A percentile compares a stretch with the other conserved stretches of the same genome.
phyloP scores from a whole-genome alignment of 345 rosid species.

The Cochlearia excelsa region DNA sequence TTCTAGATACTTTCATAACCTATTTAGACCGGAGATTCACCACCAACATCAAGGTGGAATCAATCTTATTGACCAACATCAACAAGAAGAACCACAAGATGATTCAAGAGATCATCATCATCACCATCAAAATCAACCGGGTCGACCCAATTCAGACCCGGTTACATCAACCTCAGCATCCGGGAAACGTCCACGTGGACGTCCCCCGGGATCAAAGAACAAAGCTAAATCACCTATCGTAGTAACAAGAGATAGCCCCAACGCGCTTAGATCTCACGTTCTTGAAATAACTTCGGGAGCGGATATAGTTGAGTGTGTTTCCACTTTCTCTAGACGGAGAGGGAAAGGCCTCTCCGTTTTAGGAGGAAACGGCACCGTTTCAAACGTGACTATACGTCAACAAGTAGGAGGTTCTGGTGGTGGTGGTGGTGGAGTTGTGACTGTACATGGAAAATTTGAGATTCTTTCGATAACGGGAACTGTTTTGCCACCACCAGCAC shows the following conservation, averaged over 20 bases:
- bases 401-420: constrained; percentile 41
- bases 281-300: constrained; percentile 63
- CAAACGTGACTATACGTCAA: constrained; percentile 61
- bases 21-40: constrained; percentile 46
- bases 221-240: constrained; percentile 68
- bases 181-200: constrained; percentile 69
- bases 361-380: constrained; percentile 66
- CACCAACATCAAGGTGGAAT: constrained; percentile 34
- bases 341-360: constrained; percentile 73
- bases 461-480: constrained; percentile 73
- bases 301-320: constrained; percentile 58
- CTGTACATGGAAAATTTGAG: constrained; percentile 83
- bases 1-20: constrained; percentile 45
- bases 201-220: constrained; percentile 80
- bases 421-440: constrained; percentile 53
- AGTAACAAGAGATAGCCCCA: constrained; percentile 68
- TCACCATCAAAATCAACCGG: constrained; percentile 24
- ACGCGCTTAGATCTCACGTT: constrained; percentile 71
- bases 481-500: constrained; percentile 79
- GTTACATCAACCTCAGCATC: constrained; percentile 35
- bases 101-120: constrained; percentile 41
- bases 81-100: constrained; percentile 26
- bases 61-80: constrained; percentile 35
- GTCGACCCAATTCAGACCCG: constrained; percentile 36
- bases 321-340: constrained; percentile 52